Conservation (phyloP, 2,329 filamentous ascomycete species). For the Sarocladium oryzae region DNA sequence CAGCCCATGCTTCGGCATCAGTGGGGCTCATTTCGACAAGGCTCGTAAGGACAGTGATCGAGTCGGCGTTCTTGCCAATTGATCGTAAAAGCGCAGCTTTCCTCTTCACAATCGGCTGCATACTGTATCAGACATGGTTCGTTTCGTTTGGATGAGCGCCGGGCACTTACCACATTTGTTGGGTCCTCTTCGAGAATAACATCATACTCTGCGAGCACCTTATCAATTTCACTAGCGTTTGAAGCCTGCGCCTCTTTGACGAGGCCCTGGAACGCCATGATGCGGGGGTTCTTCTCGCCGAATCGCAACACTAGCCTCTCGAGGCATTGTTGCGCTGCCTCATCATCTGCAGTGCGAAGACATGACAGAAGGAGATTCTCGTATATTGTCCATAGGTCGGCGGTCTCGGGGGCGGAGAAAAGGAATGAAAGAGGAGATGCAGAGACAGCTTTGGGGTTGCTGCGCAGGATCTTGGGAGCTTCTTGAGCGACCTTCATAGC, state of each 20-base stretch:
- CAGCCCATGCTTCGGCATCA: constrained; percentile 89
- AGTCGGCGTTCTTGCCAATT: constrained; percentile 63
- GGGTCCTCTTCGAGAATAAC: constrained; percentile 65
- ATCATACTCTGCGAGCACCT: constrained; percentile 72
- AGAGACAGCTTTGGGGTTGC: constrained; percentile 46
- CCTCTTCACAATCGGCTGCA: constrained; percentile 78
- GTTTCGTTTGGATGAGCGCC: not conserved
- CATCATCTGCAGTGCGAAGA: constrained; percentile 76
- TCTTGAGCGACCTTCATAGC: constrained; percentile 54
- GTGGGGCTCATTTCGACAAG: constrained; percentile 80
- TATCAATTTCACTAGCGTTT: constrained; percentile 57
- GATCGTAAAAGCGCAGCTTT: constrained; percentile 73
- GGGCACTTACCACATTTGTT: constrained; percentile 65
- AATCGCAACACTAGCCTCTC: constrained; percentile 74
- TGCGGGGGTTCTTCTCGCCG: constrained; percentile 73
- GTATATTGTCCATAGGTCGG: constrained; percentile 77
- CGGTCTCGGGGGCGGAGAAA: constrained; percentile 57
- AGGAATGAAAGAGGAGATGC: constrained; percentile 48
- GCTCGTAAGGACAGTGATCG: constrained; percentile 65
- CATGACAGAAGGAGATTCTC: constrained; percentile 84
- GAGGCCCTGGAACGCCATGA: constrained; percentile 76
- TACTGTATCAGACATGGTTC: not conserved
- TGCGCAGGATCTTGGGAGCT: constrained; percentile 50
- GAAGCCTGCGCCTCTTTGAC: constrained; percentile 77
- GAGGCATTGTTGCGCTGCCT: constrained; percentile 68